phyloP scores from a whole-genome alignment of 1,284 basidiomycete species.

The Wallemia ichthyophaga region DNA sequence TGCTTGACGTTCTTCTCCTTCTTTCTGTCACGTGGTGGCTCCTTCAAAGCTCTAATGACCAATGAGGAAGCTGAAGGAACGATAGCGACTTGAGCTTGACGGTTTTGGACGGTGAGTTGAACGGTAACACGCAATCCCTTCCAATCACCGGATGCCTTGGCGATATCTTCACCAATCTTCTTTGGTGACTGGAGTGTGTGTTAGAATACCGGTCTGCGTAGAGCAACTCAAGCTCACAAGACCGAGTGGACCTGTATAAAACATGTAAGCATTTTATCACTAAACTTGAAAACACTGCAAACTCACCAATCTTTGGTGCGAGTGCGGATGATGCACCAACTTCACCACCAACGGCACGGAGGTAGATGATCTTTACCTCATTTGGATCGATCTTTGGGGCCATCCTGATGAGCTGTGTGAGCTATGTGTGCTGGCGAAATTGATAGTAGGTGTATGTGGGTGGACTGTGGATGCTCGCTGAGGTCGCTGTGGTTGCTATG shows the following conservation, averaged over 20 bases:
- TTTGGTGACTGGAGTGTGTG: slow-evolving; percentile 70
- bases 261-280: neutral
- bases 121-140: slow-evolving; percentile 99
- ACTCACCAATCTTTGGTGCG: slow-evolving; percentile 78
- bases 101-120: slow-evolving; percentile 98
- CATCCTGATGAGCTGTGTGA: neutral
- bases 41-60: slow-evolving; percentile 94
- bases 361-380: slow-evolving; percentile 49
- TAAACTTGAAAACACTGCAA: neutral
- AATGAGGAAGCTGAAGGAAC: slow-evolving; percentile 94
- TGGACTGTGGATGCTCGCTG: too few species aligned
- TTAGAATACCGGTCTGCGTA: too few species aligned
- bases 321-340: slow-evolving; percentile 95
- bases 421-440: too few species aligned
- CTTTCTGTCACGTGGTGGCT: slow-evolving; percentile 96
- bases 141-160: slow-evolving; percentile 94
- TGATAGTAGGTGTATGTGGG: too few species aligned
- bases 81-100: slow-evolving; percentile 87
- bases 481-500: too few species aligned
- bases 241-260: slow-evolving; percentile 49
- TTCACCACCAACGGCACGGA: slow-evolving; percentile 96
- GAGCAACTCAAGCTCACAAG: slow-evolving; percentile 25
- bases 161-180: slow-evolving; percentile 99
- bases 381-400: neutral
- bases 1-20: slow-evolving; percentile 99